Percentiles rank a stretch among this genome's conserved stretches.
These are phyloP conservation scores for Cytidiella melzeri DNA, from an alignment of 768 basidiomycete genomes.

Conservation along the genomic window DNA sequence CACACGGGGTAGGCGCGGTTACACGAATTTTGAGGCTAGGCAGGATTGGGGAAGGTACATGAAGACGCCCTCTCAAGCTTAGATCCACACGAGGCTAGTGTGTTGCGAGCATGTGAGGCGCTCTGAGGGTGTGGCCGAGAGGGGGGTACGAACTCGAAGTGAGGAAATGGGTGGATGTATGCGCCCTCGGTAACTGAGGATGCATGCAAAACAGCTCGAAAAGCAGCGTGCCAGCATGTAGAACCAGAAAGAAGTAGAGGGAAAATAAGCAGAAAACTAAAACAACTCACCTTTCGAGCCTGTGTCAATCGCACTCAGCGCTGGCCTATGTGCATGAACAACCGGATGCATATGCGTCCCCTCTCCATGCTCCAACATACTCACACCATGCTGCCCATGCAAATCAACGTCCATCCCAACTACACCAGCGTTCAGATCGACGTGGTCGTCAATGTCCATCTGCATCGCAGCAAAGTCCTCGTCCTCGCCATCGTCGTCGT, in stretches of 20 bases:
- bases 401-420: conserved; percentile 26
- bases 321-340: conserved; percentile 13
- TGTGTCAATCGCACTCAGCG: conserved; percentile 12
- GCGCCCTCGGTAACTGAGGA: too few species aligned
- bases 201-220: too few species aligned
- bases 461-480: conserved; percentile 11
- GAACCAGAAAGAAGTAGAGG: not conserved
- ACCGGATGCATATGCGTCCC: conserved; percentile 49
- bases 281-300: conserved; percentile 9
- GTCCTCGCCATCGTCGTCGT: conserved; percentile 22
- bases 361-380: conserved; percentile 6
- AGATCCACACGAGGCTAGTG: too few species aligned
- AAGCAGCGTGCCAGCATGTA: not conserved
- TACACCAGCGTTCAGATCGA: too few species aligned
- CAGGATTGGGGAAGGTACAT: too few species aligned
- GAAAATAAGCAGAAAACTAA: not conserved
- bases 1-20: too few species aligned
- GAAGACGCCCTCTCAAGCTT: too few species aligned
- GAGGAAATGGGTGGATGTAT: too few species aligned
- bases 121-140: too few species aligned
- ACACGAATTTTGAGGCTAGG: too few species aligned
- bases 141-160: too few species aligned
- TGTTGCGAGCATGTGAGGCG: too few species aligned
- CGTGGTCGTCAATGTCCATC: conserved; percentile 15
- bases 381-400: conserved; percentile 18